phyloP scores from a whole-genome alignment of 805 yeast species.

The Suhomyces canberraensis region DNA sequence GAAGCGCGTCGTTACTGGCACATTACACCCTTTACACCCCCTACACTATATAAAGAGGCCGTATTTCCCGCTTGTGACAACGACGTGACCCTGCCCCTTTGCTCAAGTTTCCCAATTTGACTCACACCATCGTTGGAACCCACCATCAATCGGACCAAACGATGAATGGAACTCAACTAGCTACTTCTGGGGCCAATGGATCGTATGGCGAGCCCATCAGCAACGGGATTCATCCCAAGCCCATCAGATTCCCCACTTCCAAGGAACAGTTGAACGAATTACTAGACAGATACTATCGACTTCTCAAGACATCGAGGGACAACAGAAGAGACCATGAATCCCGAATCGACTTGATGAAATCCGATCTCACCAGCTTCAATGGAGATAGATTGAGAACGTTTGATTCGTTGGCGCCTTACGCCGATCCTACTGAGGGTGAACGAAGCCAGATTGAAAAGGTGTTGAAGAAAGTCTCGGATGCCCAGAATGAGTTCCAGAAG shows the following conservation, averaged over 20 bases:
- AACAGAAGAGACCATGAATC: conserved; percentile 18
- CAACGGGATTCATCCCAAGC: not conserved
- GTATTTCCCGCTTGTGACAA: not conserved
- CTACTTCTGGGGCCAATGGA: not conserved
- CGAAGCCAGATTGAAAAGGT: conserved; percentile 28
- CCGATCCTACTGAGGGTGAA: conserved; percentile 22
- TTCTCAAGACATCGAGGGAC: conserved; percentile 15
- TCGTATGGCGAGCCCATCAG: not conserved
- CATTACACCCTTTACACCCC: not conserved
- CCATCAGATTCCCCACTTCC: conserved; percentile 16
- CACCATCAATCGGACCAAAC: not conserved
- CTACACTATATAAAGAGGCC: not conserved
- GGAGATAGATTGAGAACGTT: conserved; percentile 1
- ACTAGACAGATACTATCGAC: conserved; percentile 25
- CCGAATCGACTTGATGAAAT: not conserved
- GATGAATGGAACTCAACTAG: not conserved
- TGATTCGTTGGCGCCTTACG: conserved; percentile 9
- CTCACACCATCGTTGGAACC: too few species aligned
- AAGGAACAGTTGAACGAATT: conserved; percentile 25
- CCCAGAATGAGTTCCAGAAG: conserved; percentile 20
- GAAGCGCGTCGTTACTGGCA: not conserved
- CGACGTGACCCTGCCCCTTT: too few species aligned
- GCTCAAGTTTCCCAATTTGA: too few species aligned
- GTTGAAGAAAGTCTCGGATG: conserved; percentile 23
- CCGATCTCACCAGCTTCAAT: not conserved